Base-by-base conservation (phyloP, 805 yeast genomes). In the Hanseniaspora clermontiae region DNA sequence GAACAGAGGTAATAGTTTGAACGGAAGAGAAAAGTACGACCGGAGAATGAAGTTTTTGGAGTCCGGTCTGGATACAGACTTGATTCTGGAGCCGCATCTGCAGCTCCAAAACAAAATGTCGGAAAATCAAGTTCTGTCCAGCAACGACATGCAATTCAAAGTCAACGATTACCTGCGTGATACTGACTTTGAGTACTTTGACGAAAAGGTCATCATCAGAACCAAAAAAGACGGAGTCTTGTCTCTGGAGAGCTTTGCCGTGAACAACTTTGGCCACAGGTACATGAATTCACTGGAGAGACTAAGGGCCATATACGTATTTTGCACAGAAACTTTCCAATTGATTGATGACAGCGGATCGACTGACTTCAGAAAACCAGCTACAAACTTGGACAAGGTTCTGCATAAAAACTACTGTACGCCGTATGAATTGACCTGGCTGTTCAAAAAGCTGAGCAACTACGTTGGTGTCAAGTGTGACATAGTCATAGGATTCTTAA, bases 401-500 rank as follows among this genome's bases (percentile, higher is more conserved):
- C 68, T 79, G 32, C 65, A 64, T 64, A 57, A 70, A 70, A 57
- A 77, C 77, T 59, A 78, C 74, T 63, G 91, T 81, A 51, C 80
- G 76, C 54, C 87, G 1, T 83, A 78, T 61, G 95, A 88, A 64
- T 67, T 91, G 57, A 87, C 93, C 10, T 81, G 84, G 72, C 69
- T 88, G 20, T 85, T 88, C 67, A 81, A 82, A 59, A 78, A 80
- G 58, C 78, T 93, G 72, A 80, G 91, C 49, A 81, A 77, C 55
- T 74, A 83, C 0, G 71, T 90, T 51, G 82, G 83, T 11, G 75
- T 93, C 40, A 81, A 83, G 8, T 79, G 88, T 60, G 93, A 86
- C 59, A 75, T 88, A 1, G 81, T 93, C 1, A 71, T 81, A 29
- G 98, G 98, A 4, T 86, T 85, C 64, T 76, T 90, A 70, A 87